Base-by-base conservation (phyloP, 1,139 yeast genomes). In the Yamadazyma sp. region DNA sequence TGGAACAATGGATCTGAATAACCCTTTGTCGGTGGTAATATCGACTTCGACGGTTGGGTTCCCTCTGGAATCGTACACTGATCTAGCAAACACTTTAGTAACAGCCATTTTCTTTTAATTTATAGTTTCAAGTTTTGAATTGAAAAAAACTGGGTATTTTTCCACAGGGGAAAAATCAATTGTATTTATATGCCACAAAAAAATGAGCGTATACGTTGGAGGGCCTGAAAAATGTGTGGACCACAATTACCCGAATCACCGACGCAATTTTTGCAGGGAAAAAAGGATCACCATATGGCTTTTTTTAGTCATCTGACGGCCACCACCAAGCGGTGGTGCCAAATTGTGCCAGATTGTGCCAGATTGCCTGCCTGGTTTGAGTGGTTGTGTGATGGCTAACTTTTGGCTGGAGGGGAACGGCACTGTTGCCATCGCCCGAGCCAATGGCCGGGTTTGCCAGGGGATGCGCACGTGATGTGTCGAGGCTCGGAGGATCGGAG, bases 41-140 rank as follows among this genome's bases (percentile, higher is more conserved):
- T 89, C 96, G 55, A 88, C 96, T 79, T 89, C 96, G 57, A 89
- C 96, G 53, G 96, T 89, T 72, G 97, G 97, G 80, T 89, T 89
- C 73, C 96, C 96, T 76, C 97, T 87, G 56, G 96, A 88, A 75
- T 89, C 97, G 83, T 89, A 89, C 70, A 89, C 94, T 76, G 81
- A 82, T 76, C 96, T 87, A 59, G 96, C 87, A 72, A 76, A 81
- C 58, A 87, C 74, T 74, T 88, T 87, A 42, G 66, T 47, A 44
- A 64, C 54, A 47, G 73, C 63, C 73, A 66, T 67, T 42, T 36
- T 57, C 26, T 10, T 16, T 28, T 5, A 12, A 26, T 26, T 12
- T 11, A 22, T 25, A 33, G 22, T 24, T 15, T 18, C 22, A 8
- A 31, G 35, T 12, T 20, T 20, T 20, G 8, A 20, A 20, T 24